Conservation (phyloP, 1,284 basidiomycete genomes). For the Cutaneotrichosporon curvatum region DNA sequence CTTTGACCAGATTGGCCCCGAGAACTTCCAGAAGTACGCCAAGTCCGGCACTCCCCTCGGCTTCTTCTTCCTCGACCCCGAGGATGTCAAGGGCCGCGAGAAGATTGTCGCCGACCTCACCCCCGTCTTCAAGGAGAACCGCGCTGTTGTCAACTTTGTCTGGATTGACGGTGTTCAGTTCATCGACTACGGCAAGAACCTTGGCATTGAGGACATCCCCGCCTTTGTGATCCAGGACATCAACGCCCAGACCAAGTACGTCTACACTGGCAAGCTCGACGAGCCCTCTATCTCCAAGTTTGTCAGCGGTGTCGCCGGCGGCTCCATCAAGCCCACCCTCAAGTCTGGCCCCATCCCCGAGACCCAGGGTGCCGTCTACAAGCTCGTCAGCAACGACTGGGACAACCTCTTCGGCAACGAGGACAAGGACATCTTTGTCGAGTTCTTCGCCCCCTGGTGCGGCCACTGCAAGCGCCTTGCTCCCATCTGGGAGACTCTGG, state of each 20-base stretch:
- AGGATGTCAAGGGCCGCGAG: slow-evolving; percentile 54
- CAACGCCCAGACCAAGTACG: slow-evolving; percentile 78
- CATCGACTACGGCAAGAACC: slow-evolving; percentile 87
- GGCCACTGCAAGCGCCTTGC: slow-evolving; percentile 59
- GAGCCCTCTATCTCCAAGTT: slow-evolving; percentile 56
- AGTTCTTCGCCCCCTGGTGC: slow-evolving; percentile 96
- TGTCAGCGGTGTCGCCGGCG: slow-evolving; percentile 61
- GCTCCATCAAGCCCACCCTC: slow-evolving; percentile 71
- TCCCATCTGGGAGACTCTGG: slow-evolving; percentile 88
- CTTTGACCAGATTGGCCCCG: slow-evolving; percentile 86
- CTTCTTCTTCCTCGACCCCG: slow-evolving; percentile 88
- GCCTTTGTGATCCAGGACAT: slow-evolving; percentile 90
- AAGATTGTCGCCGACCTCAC: slow-evolving; percentile 62
- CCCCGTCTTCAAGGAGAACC: slow-evolving; percentile 71
- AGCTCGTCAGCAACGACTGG: slow-evolving; percentile 83
- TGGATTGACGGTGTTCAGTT: slow-evolving; percentile 97
- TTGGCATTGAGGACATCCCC: slow-evolving; percentile 74
- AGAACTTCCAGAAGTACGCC: slow-evolving; percentile 88
- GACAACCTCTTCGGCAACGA: slow-evolving; percentile 80
- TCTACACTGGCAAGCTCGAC: no score
- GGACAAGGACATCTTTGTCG: slow-evolving; percentile 88
- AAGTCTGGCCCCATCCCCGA: slow-evolving; percentile 87
- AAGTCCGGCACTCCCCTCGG: slow-evolving; percentile 77
- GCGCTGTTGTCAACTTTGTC: slow-evolving; percentile 91
- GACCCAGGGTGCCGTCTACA: slow-evolving; percentile 71